phyloP scores from a whole-genome alignment of 768 basidiomycete species.

The Pulveroboletus sp. region DNA sequence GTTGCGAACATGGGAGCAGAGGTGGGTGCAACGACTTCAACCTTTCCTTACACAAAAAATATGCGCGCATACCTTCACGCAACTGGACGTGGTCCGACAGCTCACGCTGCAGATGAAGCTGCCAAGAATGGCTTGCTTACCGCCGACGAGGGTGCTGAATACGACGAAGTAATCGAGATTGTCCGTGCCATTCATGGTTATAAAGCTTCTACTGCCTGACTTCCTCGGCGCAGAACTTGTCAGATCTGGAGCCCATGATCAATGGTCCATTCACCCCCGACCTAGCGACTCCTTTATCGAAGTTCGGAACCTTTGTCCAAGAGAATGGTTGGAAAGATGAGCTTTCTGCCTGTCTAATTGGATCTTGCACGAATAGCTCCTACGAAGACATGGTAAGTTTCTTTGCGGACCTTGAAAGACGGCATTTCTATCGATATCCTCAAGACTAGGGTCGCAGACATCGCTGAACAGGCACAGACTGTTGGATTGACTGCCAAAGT shows the following conservation, averaged over 20 bases:
- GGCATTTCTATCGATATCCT: constrained; percentile 2
- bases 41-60: constrained; percentile 89
- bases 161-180: constrained; percentile 92
- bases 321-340: constrained; percentile 93
- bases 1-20: constrained; percentile 99
- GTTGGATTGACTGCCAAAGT: constrained; percentile 80
- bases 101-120: constrained; percentile 80
- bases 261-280: constrained; percentile 99
- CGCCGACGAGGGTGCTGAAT: constrained; percentile 85
- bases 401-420: not conserved
- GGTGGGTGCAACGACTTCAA: constrained; percentile 99
- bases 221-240: constrained; percentile 59
- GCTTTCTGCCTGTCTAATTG: constrained; percentile 87
- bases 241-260: constrained; percentile 83
- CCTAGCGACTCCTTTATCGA: constrained; percentile 87
- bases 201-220: not conserved
- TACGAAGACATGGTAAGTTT: constrained; percentile 85
- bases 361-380: constrained; percentile 98
- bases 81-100: constrained; percentile 83
- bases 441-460: constrained; percentile 86
- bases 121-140: constrained; percentile 70
- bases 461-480: constrained; percentile 83
- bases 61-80: constrained; percentile 90
- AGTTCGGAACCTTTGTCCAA: constrained; percentile 74
- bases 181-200: constrained; percentile 40